Percentiles rank a stretch among this genome's conserved stretches.
Evolutionary conservation across 148 eudicot species (phyloP).

Genomic region (Rhododendron vialii): DNA sequence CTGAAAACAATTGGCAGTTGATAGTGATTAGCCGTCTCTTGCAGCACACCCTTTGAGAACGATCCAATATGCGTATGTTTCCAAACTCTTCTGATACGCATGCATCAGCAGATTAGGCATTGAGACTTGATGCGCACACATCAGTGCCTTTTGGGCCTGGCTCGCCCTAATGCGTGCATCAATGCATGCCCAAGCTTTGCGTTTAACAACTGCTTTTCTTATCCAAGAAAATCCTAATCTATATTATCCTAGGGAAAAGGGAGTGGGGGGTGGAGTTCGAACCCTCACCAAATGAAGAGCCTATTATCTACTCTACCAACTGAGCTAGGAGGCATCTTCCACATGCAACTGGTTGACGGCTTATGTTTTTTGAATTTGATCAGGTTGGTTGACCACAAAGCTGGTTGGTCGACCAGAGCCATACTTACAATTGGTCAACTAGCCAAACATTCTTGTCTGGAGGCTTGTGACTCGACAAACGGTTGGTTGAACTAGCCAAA

Average conservation of each 20-base stretch:
- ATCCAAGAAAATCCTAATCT: no score
- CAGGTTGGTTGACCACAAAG: not conserved
- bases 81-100: no score
- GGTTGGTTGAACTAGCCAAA: not conserved
- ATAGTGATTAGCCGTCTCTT: no score
- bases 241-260: no score
- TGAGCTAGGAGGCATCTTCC: not conserved
- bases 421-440: not conserved
- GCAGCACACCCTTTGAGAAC: no score
- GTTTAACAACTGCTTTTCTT: not conserved
- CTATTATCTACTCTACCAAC: no score
- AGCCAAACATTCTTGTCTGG: not conserved
- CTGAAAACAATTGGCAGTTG: no score
- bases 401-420: not conserved
- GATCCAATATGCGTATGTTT: no score
- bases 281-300: no score
- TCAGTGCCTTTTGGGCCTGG: not conserved
- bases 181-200: not conserved
- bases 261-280: no score
- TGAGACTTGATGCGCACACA: not conserved
- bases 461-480: not conserved
- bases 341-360: not conserved
- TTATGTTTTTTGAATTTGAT: not conserved
- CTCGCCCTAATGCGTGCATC: not conserved
- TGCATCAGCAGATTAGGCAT: not conserved